A percentile compares a stretch with the other conserved stretches of the same genome.
Conservation (phyloP, 805 yeast genomes). For the Candida glaebosa region DNA sequence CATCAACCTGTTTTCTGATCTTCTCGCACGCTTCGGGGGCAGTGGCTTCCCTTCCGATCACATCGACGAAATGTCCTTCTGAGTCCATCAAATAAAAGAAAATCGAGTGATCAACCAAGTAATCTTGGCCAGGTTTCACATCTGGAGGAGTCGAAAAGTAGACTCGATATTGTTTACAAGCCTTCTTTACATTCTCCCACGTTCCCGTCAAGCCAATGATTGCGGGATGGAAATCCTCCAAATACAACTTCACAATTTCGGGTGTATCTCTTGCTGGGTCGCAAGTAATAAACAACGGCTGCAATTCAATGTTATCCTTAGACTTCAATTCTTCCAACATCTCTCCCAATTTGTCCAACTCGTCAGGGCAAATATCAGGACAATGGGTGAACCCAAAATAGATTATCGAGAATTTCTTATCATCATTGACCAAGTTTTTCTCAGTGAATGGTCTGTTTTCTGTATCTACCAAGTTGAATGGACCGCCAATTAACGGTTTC, state of each 20-base stretch:
- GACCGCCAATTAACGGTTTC: slow-evolving; percentile 90
- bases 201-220: slow-evolving; percentile 91
- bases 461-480: slow-evolving; percentile 69
- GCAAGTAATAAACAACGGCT: slow-evolving; percentile 91
- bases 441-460: slow-evolving; percentile 75
- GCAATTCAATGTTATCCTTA: slow-evolving; percentile 54
- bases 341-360: slow-evolving; percentile 83
- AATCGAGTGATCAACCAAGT: slow-evolving; percentile 94
- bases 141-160: slow-evolving; percentile 96
- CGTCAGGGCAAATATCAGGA: slow-evolving; percentile 99
- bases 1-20: slow-evolving; percentile 70
- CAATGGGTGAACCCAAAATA: slow-evolving; percentile 97
- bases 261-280: slow-evolving; percentile 96
- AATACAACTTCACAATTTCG: slow-evolving; percentile 74
- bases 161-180: slow-evolving; percentile 88
- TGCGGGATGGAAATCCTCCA: slow-evolving; percentile 84
- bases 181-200: slow-evolving; percentile 76
- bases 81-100: slow-evolving; percentile 98
- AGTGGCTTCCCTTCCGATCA: slow-evolving; percentile 85
- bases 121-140: slow-evolving; percentile 93
- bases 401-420: slow-evolving; percentile 67
- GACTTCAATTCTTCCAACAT: slow-evolving; percentile 60
- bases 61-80: slow-evolving; percentile 95
- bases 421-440: slow-evolving; percentile 60
- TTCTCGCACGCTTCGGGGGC: slow-evolving; percentile 74